These are phyloP conservation scores for Agaricus sinodeliciosus DNA, from an alignment of 768 basidiomycete genomes.

Conservation along the genomic window DNA sequence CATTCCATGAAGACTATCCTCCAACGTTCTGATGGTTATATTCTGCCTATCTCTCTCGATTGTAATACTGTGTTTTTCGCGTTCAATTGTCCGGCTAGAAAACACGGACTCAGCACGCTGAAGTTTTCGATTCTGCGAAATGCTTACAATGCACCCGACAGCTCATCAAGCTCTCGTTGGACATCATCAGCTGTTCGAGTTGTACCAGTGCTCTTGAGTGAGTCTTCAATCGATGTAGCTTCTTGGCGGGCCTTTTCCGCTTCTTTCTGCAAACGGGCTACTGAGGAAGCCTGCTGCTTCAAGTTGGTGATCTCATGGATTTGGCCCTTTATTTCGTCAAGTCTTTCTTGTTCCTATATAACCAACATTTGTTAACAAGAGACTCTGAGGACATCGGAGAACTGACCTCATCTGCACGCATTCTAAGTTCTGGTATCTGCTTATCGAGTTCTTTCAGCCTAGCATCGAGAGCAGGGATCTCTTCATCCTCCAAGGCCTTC, in stretches of 20 bases:
- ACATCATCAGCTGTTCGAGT: slow-evolving; percentile 83
- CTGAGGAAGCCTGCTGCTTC: slow-evolving; percentile 53
- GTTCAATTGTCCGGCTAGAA: slow-evolving; percentile 56
- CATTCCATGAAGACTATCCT: slow-evolving; percentile 56
- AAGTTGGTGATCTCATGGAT: slow-evolving; percentile 53
- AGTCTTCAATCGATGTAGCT: slow-evolving; percentile 55
- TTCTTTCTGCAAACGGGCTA: slow-evolving; percentile 55
- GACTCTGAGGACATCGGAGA: neutral
- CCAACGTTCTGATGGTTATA: slow-evolving; percentile 42
- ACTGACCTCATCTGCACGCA: slow-evolving; percentile 57
- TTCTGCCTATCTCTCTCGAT: slow-evolving; percentile 60
- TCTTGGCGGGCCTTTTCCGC: slow-evolving; percentile 55
- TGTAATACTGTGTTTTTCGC: slow-evolving; percentile 49
- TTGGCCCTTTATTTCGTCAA: slow-evolving; percentile 50
- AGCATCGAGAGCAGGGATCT: slow-evolving; percentile 62
- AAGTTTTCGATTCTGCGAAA: no score
- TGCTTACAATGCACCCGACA: slow-evolving; percentile 62
- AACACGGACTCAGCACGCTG: neutral
- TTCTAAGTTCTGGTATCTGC: slow-evolving; percentile 44
- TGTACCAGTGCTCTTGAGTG: slow-evolving; percentile 67
- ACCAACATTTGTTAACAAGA: neutral
- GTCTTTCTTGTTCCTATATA: slow-evolving; percentile 42
- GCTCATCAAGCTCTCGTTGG: slow-evolving; percentile 62
- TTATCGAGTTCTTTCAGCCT: slow-evolving; percentile 54
- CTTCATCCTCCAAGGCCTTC: slow-evolving; percentile 47